Conservation (phyloP, 106 monocot genomes). For the Phalaenopsis equestris region DNA sequence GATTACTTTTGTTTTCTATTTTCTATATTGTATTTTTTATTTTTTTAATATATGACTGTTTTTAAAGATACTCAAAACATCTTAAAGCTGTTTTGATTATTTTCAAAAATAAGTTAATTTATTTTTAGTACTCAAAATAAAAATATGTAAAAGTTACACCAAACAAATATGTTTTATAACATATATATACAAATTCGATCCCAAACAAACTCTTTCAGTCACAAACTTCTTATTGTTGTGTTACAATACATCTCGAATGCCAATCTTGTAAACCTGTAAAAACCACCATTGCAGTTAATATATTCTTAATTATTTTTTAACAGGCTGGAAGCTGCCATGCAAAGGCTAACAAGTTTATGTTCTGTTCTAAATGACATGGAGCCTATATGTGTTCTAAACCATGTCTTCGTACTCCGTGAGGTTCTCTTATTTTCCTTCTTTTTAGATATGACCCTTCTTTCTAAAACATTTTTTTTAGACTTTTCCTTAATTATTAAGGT, state of each 20-base stretch:
- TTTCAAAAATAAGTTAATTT: too few relatives aligned
- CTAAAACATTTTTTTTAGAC: neutral
- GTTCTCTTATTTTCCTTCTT: conserved; percentile 22
- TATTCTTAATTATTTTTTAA: conserved; percentile 9
- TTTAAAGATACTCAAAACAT: too few relatives aligned
- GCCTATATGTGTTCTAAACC: conserved; percentile 95
- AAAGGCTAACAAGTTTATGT: conserved; percentile 91
- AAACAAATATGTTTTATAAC: too few relatives aligned
- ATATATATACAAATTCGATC: too few relatives aligned
- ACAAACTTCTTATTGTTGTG: neutral
- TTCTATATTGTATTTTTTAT: too few relatives aligned
- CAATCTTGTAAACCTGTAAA: neutral
- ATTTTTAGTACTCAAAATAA: too few relatives aligned
- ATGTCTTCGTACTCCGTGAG: conserved; percentile 96
- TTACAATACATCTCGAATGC: neutral
- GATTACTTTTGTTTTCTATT: too few relatives aligned
- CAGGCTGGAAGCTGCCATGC: conserved; percentile 98
- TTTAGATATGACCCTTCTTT: conserved; percentile 1
- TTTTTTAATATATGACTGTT: too few relatives aligned
- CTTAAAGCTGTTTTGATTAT: too few relatives aligned
- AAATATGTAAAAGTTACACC: too few relatives aligned
- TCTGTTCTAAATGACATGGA: conserved; percentile 99
- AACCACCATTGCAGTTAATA: neutral
- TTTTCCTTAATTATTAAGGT: neutral
- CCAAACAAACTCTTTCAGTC: neutral